These are phyloP conservation scores for Torulaspora delbrueckii DNA, from an alignment of 805 yeast genomes.

Conservation along the genomic window DNA sequence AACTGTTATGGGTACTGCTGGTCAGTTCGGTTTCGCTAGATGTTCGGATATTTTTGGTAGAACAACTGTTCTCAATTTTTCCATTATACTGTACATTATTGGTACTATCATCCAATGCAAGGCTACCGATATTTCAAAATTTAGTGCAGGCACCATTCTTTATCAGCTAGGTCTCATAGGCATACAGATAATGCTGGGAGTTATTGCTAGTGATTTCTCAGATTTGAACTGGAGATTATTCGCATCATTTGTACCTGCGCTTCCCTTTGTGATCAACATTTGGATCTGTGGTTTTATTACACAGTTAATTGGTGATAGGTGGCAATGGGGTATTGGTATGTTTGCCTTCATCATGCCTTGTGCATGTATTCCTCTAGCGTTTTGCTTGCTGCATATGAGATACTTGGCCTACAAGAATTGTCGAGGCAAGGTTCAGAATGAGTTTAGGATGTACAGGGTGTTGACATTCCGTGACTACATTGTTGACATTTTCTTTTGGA, in stretches of 20 bases:
- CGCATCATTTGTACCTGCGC: conserved; percentile 55
- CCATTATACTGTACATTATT: conserved; percentile 45
- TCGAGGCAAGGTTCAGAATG: conserved; percentile 33
- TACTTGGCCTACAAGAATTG: conserved; percentile 41
- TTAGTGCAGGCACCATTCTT: conserved; percentile 52
- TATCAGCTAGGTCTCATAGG: conserved; percentile 52
- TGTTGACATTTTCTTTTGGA: conserved; percentile 46
- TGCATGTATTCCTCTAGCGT: conserved; percentile 44
- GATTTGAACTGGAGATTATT: conserved; percentile 60
- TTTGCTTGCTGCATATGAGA: conserved; percentile 47
- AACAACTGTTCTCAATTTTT: conserved; percentile 41
- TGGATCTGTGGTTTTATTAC: conserved; percentile 61
- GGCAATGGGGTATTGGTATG: conserved; percentile 56
- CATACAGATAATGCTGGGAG: conserved; percentile 47
- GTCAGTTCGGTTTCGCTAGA: conserved; percentile 56
- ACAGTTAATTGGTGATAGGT: conserved; percentile 33
- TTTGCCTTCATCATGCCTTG: conserved; percentile 57
- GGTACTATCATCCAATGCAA: conserved; percentile 55
- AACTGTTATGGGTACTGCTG: conserved; percentile 54
- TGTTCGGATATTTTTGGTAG: conserved; percentile 54
- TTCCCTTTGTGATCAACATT: conserved; percentile 65
- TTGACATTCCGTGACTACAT: conserved; percentile 22
- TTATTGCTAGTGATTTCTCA: conserved; percentile 58
- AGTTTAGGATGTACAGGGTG: conserved; percentile 21
- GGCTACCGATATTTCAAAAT: conserved; percentile 45